Evolutionary conservation across 106 monocot genomes (phyloP), one percentile per base, ranked within the genome.

Genomic region (Triglochin maritima): DNA sequence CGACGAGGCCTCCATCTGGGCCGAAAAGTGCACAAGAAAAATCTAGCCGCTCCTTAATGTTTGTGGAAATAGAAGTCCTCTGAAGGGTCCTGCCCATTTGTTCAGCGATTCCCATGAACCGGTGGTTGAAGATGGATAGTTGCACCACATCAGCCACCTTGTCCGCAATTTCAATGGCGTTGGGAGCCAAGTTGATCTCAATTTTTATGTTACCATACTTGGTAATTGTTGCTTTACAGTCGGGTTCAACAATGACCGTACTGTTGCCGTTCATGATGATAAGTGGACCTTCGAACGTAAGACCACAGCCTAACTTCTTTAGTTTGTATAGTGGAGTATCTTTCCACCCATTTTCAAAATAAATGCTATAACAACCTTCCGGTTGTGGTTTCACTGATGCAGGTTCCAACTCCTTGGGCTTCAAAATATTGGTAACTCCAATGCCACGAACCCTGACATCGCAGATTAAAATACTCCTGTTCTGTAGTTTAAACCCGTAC

Each of bases 71-170:
- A 17, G 96, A 90, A 46, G 88, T 96, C 63, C 90, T 85, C 58
- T 96, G 96, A 47, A 96, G 88, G 7, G 96, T 91, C 43, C 96
- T 83, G 6, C 96, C 96, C 96, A 96, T 96, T 69, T 96, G 96
- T 76, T 96, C 96, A 10, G 96, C 96, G 67, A 96, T 96, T 49
- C 96, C 96, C 96, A 96, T 96, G 49, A 96, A 96, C 67, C 96
- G 81, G 69, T 96, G 81, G 58, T 88, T 96, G 79, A 96, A 96
- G 46, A 96, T 96, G 50, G 96, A 87, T 50, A 96, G 88, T 59
- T 85, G 96, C 48, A 96, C 91, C 9, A 91, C 96, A 73, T 90
- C 95, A 10, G 85, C 90, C 17, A 84, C 75, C 15, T 81, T 78
- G 2, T 77, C 81, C 29, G 70, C 16, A 55, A 77, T 57, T 43